Evolutionary conservation across 768 basidiomycete species (phyloP).

Genomic region (Leccinellum rugosiceps): DNA sequence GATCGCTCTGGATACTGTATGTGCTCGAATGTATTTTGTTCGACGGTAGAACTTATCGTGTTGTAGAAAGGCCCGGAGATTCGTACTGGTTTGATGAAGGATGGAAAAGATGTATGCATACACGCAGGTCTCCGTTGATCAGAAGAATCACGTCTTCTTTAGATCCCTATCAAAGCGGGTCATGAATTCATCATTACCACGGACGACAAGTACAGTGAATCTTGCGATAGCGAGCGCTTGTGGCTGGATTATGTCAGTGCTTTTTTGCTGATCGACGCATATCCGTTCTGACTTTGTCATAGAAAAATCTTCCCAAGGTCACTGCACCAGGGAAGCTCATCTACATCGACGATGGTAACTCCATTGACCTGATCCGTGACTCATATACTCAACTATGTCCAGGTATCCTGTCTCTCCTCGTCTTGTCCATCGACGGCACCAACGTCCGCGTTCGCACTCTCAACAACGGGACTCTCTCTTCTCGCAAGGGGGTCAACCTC

Average conservation of each 20-base stretch:
- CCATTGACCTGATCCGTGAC: neutral
- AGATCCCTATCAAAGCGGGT: slow-evolving; percentile 84
- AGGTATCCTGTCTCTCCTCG: slow-evolving; percentile 89
- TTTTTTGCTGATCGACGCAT: neutral
- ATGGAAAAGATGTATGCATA: slow-evolving; percentile 75
- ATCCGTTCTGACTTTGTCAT: slow-evolving; percentile 4
- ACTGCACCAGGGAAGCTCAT: slow-evolving; percentile 96
- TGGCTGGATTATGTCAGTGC: slow-evolving; percentile 89
- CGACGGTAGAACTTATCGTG: slow-evolving; percentile 6
- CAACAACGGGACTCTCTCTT: slow-evolving; percentile 91
- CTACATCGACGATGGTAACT: slow-evolving; percentile 91
- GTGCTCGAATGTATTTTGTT: slow-evolving; percentile 26
- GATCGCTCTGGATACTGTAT: slow-evolving; percentile 94
- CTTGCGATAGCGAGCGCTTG: slow-evolving; percentile 79
- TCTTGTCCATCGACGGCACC: slow-evolving; percentile 80
- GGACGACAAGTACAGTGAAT: slow-evolving; percentile 75
- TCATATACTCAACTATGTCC: neutral
- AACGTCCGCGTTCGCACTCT: slow-evolving; percentile 81
- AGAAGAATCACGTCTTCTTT: slow-evolving; percentile 6
- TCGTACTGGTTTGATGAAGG: slow-evolving; percentile 90
- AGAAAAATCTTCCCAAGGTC: slow-evolving; percentile 93
- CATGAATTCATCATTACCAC: slow-evolving; percentile 92
- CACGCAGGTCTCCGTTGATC: slow-evolving; percentile 1
- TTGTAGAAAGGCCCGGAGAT: slow-evolving; percentile 97
- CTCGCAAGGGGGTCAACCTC: slow-evolving; percentile 98